Evolutionary conservation across 805 yeast species (phyloP).

Genomic region (Jamesozyma gamospora): DNA sequence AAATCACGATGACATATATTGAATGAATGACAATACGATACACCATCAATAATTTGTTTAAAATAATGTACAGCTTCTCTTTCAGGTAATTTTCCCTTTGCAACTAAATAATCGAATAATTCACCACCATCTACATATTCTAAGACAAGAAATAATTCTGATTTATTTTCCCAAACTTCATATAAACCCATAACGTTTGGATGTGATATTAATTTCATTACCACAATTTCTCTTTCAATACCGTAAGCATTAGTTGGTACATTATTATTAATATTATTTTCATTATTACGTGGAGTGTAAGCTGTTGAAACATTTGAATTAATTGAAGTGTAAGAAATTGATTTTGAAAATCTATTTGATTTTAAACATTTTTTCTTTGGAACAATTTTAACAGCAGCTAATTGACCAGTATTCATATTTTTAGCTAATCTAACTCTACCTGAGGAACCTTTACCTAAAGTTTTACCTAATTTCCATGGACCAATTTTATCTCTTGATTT

Average conservation of each 20-base stretch:
- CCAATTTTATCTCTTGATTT: constrained; percentile 44
- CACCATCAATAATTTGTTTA: constrained; percentile 68
- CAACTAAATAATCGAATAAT: constrained; percentile 61
- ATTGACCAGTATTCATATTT: constrained; percentile 56
- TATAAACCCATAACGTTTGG: constrained; percentile 87
- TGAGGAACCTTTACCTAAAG: constrained; percentile 75
- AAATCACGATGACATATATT: constrained; percentile 77
- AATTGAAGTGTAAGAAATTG: constrained; percentile 2
- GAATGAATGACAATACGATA: constrained; percentile 69
- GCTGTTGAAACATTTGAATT: constrained; percentile 5
- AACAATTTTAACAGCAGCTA: constrained; percentile 77
- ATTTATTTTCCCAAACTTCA: constrained; percentile 97
- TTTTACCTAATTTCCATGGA: constrained; percentile 74
- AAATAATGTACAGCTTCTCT: constrained; percentile 67
- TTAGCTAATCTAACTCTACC: constrained; percentile 72
- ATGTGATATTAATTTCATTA: constrained; percentile 91
- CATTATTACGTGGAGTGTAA: constrained; percentile 3
- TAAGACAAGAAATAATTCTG: constrained; percentile 68
- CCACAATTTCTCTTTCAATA: constrained; percentile 92
- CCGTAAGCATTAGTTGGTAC: constrained; percentile 57
- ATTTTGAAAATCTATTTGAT: background rate
- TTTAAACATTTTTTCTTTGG: constrained; percentile 40
- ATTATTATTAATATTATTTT: constrained; percentile 10
- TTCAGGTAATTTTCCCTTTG: constrained; percentile 60
- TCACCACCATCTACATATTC: constrained; percentile 90